Base-by-base conservation (phyloP, 352 stramenopile species). In the Phytophthora ohioensis region DNA sequence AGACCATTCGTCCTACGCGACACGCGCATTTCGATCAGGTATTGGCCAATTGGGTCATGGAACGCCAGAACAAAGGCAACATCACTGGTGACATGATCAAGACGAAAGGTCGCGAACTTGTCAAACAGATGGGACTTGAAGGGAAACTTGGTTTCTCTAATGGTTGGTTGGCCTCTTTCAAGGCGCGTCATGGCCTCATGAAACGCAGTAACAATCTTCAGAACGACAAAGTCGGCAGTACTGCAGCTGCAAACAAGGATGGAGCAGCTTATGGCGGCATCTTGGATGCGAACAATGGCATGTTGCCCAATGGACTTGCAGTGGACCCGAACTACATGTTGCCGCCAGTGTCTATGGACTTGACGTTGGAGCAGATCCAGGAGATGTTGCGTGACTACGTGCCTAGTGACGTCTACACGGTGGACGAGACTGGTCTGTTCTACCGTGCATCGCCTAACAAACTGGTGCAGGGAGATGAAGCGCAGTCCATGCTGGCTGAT, bases 61-160 rank as follows among this genome's bases (percentile, higher is more conserved):
- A 96, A 63, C 84, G 88, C 48, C 88, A 96, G 78, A 92, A 92
- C 77, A 93, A 94, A 67, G 82, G 84, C 68, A 94, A 90, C 72
- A 92, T 96, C 68, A 94, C 88, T n/a, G 88, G 88, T 35, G 88
- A 96, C 65, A 92, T 93, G 81, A 94, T 96, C 78, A 94, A 94
- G 75, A 84, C 79, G 43, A 96, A 94, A 46, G 88, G 87, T 36
- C 82, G 87, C 30, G 87, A 96, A 56, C 73, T 96, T 27, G 80
- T 84, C 58, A 93, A 92, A 74, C 87, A 94, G 57, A 94, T 96
- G 87, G 83, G 82, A 0, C 75, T 94, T 10, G 85, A 94, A 21
- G 87, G 85, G 36, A 94, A 94, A 57, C 67, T 96, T 4, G 85
- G 85, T 49, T 96, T 94, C 72, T 96, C 88, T 4, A 96, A 96